phyloP scores from a whole-genome alignment of 257 asterid species.

The Perilla frutescens region DNA sequence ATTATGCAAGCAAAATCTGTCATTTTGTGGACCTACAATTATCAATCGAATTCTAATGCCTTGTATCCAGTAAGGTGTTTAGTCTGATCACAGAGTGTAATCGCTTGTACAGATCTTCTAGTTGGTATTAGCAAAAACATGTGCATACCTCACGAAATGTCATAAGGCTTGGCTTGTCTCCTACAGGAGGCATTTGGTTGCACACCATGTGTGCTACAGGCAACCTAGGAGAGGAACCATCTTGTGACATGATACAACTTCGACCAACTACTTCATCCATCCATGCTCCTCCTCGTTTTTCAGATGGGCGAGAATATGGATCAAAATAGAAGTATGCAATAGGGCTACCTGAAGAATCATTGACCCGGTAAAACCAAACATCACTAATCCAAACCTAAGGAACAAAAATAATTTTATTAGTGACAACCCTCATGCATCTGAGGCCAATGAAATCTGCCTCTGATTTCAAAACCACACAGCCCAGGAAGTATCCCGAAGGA shows the following conservation, averaged over 20 bases:
- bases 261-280: constrained; percentile 95
- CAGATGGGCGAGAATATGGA: constrained; percentile 99
- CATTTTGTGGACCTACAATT: not conserved
- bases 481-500: constrained; percentile 16
- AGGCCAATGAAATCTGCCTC: constrained; percentile 4
- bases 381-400: constrained; percentile 92
- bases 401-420: constrained; percentile 27
- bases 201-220: constrained; percentile 99
- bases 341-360: constrained; percentile 79
- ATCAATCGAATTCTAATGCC: not conserved
- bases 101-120: constrained; percentile 25
- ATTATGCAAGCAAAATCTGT: constrained; percentile 17
- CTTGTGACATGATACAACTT: constrained; percentile 81
- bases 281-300: constrained; percentile 99
- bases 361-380: constrained; percentile 83
- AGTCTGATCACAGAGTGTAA: constrained; percentile 21
- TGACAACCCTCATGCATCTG: constrained; percentile 24
- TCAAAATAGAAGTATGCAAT: constrained; percentile 91
- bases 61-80: constrained; percentile 14
- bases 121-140: constrained; percentile 23
- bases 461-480: constrained; percentile 2
- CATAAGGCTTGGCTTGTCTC: constrained; percentile 98
- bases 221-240: constrained; percentile 80
- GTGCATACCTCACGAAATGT: constrained; percentile 88
- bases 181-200: constrained; percentile 99